Evolutionary conservation across 1,284 basidiomycete species (phyloP).

Genomic region (Entoloma clypeatum): DNA sequence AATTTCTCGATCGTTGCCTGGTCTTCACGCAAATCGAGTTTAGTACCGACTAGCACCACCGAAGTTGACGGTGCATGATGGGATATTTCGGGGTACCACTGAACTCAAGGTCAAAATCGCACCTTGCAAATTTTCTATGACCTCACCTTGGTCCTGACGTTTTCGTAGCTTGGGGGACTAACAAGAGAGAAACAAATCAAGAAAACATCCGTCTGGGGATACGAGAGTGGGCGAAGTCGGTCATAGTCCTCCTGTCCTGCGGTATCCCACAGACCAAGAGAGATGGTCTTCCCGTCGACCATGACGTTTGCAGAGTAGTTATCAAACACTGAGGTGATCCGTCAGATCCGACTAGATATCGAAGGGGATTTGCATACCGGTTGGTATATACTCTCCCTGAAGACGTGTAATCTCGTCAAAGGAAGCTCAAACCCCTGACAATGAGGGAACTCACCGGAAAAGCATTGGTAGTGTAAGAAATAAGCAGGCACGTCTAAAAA

Average conservation of each 20-base stretch:
- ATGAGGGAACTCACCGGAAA: conserved; percentile 86
- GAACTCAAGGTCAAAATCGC: conserved; percentile 17
- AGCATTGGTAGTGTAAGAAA: conserved; percentile 96
- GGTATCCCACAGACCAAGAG: conserved; percentile 98
- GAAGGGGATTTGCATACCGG: conserved; percentile 49
- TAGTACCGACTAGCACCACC: conserved; percentile 95
- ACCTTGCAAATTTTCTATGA: conserved; percentile 6
- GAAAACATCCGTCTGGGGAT: conserved; percentile 99
- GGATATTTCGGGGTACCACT: conserved; percentile 97
- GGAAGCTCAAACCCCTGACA: conserved; percentile 11
- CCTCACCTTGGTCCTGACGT: conserved; percentile 92
- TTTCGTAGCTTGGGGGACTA: conserved; percentile 96
- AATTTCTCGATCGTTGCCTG: conserved; percentile 88
- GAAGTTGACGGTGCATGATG: conserved; percentile 96
- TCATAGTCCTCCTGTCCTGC: conserved; percentile 99
- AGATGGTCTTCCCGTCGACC: conserved; percentile 98
- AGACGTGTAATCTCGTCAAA: conserved; percentile 6
- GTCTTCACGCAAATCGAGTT: conserved; percentile 97
- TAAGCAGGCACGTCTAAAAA: conserved; percentile 87
- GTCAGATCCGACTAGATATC: conserved; percentile 7
- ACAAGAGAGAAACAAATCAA: conserved; percentile 98
- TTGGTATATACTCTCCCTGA: conserved; percentile 96
- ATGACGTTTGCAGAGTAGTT: conserved; percentile 96
- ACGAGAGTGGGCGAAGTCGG: conserved; percentile 94
- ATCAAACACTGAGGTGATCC: conserved; percentile 70